These are phyloP conservation scores for Fragaria vesca DNA, from an alignment of 306 rosid species.

Conservation along the genomic window DNA sequence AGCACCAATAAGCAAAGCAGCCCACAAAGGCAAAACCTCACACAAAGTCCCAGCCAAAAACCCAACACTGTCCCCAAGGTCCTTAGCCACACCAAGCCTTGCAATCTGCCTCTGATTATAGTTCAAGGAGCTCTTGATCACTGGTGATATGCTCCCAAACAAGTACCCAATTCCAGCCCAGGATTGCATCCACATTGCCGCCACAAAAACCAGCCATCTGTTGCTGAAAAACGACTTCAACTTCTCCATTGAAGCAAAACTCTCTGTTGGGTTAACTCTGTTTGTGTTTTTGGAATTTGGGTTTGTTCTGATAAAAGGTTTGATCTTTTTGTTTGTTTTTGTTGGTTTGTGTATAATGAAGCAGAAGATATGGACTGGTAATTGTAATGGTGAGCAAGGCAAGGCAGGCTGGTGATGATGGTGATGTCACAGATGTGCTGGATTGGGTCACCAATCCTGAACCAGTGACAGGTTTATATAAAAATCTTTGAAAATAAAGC, in stretches of 20 bases:
- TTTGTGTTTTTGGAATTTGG: background rate
- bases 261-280: background rate
- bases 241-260: constrained; percentile 32
- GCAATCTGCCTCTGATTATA: constrained; percentile 79
- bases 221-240: constrained; percentile 41
- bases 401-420: constrained; percentile 6
- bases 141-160: constrained; percentile 86
- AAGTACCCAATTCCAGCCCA: constrained; percentile 87
- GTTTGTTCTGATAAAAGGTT: background rate
- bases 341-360: background rate
- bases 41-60: constrained; percentile 69
- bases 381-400: background rate
- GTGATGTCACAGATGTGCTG: constrained; percentile 1
- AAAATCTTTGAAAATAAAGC: background rate
- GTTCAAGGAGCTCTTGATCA: constrained; percentile 56
- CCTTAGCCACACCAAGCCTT: constrained; percentile 79
- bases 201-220: constrained; percentile 90
- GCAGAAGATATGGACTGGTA: background rate
- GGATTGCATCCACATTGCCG: constrained; percentile 97
- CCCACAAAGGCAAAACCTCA: constrained; percentile 81
- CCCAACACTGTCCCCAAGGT: constrained; percentile 84
- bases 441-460: background rate
- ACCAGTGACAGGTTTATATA: background rate
- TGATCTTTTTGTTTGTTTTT: background rate
- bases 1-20: constrained; percentile 67